Evolutionary conservation across 208 protist genomes (phyloP), one percentile per base, ranked within the genome.

Genomic region (Spongospora subterranea): DNA sequence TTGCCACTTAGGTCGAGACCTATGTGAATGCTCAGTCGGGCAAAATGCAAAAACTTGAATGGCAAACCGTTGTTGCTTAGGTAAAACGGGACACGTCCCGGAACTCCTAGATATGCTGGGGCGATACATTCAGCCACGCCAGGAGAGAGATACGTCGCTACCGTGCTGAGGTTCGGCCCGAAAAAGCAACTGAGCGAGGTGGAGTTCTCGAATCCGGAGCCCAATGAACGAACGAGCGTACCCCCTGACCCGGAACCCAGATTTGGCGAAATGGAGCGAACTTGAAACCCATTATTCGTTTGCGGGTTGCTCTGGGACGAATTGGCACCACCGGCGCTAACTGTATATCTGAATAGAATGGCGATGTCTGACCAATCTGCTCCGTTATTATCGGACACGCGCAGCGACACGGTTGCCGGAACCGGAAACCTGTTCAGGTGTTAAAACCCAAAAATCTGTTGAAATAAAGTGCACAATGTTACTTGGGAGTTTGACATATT

Each of bases 171-270:
- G 24, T 6, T 29, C 6, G 13, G 13, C 24, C 50, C 50, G 71
- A 82, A 82, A 43, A 39, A 35, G 40, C 71, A 82, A 43, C 17
- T 35, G 11, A 82, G n/a, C 71, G 35, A 17, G 71, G 71, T 20
- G n/a, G 71, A 82, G n/a, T 82, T 82, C n/a, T 82, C 71, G 71
- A 82, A 82, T 39, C 71, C 71, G n/a, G 17, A 40, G 6, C 71
- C 71, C 6, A 82, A 82, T 20, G 35, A 35, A 6, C 11, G 6
- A 13, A 82, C 71, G 35, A 35, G n/a, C 17, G 71, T 82, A 43
- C 17, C 6, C 6, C 71, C 71, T 6, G 71, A 82, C 6, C 6
- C n/a, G 6, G 71, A 35, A 35, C 71, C 71, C 6, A 82, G 71
- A 82, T 43, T 82, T 45, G 71, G 71, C 6, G 6, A 45, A 45